These are phyloP conservation scores for Lactifluus rugatus DNA, from an alignment of 768 basidiomycete species.

Conservation along the genomic window DNA sequence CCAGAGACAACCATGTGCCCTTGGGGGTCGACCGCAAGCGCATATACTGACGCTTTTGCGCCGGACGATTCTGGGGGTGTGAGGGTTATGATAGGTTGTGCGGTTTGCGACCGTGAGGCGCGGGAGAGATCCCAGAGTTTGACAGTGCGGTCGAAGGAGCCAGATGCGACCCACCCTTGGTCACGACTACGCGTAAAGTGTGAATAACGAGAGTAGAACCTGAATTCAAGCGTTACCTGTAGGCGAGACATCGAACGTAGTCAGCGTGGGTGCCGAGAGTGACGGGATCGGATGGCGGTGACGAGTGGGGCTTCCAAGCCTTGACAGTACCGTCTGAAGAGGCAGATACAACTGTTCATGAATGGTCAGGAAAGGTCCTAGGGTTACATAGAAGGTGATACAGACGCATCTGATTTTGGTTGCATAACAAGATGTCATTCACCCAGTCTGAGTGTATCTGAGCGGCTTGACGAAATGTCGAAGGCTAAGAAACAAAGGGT, in stretches of 20 bases:
- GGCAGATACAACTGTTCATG: conserved; percentile 65
- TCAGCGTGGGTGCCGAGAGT: conserved; percentile 71
- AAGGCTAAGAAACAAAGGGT: conserved; percentile 28
- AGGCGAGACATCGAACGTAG: conserved; percentile 73
- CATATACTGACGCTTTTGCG: conserved; percentile 67
- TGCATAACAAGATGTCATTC: conserved; percentile 87
- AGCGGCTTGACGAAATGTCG: conserved; percentile 76
- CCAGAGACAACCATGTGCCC: conserved; percentile 82
- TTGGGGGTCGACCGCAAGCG: conserved; percentile 66
- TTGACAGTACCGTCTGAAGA: conserved; percentile 94
- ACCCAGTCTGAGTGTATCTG: conserved; percentile 95
- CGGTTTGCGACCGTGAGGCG: conserved; percentile 12
- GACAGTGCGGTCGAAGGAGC: conserved; percentile 89
- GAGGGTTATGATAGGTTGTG: conserved; percentile 53
- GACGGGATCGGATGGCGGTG: conserved; percentile 47
- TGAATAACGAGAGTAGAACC: conserved; percentile 12
- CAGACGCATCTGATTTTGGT: conserved; percentile 80
- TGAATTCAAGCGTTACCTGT: conserved; percentile 38
- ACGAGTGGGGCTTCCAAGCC: conserved; percentile 81
- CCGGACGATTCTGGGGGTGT: conserved; percentile 55
- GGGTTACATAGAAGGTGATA: conserved; percentile 1
- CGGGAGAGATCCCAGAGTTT: conserved; percentile 81
- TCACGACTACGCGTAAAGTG: conserved; percentile 42
- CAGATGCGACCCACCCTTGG: conserved; percentile 83
- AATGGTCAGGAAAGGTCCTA: neutral